Conservation (phyloP, 208 protist genomes). For the Crithidia sp. region DNA sequence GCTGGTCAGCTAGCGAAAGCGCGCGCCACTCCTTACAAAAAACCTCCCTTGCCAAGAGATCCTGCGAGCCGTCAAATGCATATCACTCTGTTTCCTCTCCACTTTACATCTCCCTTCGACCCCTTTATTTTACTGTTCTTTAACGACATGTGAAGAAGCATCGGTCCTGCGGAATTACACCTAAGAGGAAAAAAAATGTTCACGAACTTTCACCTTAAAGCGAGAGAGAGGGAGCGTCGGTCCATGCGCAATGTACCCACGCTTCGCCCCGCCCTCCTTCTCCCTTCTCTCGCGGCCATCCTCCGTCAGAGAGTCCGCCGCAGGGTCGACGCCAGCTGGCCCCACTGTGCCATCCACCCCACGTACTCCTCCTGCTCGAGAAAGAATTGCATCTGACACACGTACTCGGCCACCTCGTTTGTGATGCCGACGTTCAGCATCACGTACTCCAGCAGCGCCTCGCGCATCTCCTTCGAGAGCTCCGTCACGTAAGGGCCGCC, state of each 20-base stretch:
- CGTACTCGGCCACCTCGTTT: slow-evolving; percentile 73
- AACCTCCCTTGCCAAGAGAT: too few species aligned
- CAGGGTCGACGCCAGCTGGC: slow-evolving; percentile 41
- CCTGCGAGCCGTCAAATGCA: too few species aligned
- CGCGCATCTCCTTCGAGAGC: slow-evolving; percentile 72
- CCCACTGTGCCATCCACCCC: slow-evolving; percentile 70
- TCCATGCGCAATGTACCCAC: too few species aligned
- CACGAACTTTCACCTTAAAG: too few species aligned
- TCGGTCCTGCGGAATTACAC: too few species aligned
- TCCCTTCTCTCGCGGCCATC: background rate
- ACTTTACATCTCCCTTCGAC: too few species aligned
- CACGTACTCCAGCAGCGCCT: slow-evolving; percentile 64
- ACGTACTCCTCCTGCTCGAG: slow-evolving; percentile 90
- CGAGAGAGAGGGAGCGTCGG: too few species aligned
- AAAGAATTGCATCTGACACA: slow-evolving; percentile 86
- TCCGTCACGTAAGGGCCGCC: slow-evolving; percentile 74
- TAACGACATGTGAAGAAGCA: background rate
- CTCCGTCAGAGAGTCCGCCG: slow-evolving; percentile 4
- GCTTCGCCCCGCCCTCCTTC: too few species aligned
- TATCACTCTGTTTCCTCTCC: too few species aligned
- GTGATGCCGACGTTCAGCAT: slow-evolving; percentile 63
- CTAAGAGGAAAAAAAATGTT: too few species aligned
- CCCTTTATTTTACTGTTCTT: background rate
- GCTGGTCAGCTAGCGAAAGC: too few species aligned
- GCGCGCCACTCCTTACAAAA: too few species aligned